Evolutionary conservation across 2,329 filamentous ascomycete genomes (phyloP).

Genomic region (Ophiostoma sp.): DNA sequence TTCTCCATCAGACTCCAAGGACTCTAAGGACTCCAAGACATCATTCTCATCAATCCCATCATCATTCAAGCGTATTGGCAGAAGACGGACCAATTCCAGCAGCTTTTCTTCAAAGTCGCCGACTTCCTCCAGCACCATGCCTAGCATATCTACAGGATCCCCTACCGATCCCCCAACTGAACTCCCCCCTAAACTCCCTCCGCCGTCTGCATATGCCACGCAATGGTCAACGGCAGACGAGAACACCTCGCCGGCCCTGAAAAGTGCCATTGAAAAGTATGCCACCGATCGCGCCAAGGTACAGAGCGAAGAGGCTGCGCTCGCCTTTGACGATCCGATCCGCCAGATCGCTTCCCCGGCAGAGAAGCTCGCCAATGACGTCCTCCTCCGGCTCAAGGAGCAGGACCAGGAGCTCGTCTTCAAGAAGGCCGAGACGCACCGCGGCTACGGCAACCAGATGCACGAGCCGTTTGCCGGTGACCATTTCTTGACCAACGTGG

Average conservation of each 20-base stretch:
- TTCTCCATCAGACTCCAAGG: neutral
- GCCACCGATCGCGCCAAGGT: constrained; percentile 32
- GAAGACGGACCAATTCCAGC: neutral
- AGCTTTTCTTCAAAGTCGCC: neutral
- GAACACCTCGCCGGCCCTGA: neutral
- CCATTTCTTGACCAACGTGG: constrained; percentile 53
- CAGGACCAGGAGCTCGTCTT: constrained; percentile 38
- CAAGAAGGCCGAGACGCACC: constrained; percentile 30
- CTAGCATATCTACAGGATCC: neutral
- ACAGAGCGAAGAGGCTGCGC: constrained; percentile 32
- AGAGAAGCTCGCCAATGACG: constrained; percentile 38
- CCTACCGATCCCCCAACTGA: too few species aligned
- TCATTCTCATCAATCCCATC: neutral
- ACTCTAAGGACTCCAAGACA: neutral
- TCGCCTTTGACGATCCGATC: constrained; percentile 41
- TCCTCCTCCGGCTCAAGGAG: constrained; percentile 37
- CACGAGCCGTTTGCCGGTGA: constrained; percentile 47
- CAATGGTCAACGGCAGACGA: neutral
- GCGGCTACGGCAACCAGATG: constrained; percentile 40
- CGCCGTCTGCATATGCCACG: neutral
- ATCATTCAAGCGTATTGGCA: neutral
- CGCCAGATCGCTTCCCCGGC: constrained; percentile 31
- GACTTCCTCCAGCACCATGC: neutral
- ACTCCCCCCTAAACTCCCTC: too few species aligned
- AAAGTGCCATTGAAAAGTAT: constrained; percentile 29